phyloP scores from a whole-genome alignment of 2,329 filamentous ascomycete genomes.

The Pseudomassariella vexata region DNA sequence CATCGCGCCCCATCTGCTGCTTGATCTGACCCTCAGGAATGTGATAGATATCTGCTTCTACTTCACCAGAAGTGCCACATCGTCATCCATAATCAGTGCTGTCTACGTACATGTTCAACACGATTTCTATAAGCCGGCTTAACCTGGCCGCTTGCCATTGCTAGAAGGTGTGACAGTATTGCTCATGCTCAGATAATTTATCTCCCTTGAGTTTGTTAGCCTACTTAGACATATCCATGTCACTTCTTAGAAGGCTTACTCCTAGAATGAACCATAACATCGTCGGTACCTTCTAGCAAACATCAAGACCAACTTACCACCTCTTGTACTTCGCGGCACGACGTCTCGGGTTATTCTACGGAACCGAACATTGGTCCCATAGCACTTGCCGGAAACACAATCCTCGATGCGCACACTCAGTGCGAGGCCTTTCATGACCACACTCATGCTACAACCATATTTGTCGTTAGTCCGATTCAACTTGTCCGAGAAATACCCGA shows the following conservation, averaged over 20 bases:
- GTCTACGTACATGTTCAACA: not conserved
- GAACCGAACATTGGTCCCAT: conserved; percentile 25
- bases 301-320: conserved; percentile 8
- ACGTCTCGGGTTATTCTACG: conserved; percentile 9
- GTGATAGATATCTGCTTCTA: not conserved
- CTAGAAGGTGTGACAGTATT: conserved; percentile 26
- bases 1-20: not conserved
- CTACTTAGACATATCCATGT: conserved; percentile 3
- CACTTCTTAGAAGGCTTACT: conserved; percentile 14
- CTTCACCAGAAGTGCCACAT: not conserved
- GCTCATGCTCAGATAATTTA: conserved; percentile 32
- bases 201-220: conserved; percentile 24
- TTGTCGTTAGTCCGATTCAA: conserved; percentile 34
- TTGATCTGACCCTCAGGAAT: not conserved
- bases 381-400: conserved; percentile 37
- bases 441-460: conserved; percentile 50
- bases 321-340: conserved; percentile 2
- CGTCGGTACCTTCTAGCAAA: conserved; percentile 11
- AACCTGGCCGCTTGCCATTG: not conserved
- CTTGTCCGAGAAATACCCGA: not conserved
- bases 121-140: not conserved
- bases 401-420: conserved; percentile 29
- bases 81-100: not conserved
- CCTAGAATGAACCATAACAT: conserved; percentile 39
- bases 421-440: conserved; percentile 43